These are phyloP conservation scores for Puccinia coronata DNA, from an alignment of 1,284 basidiomycete genomes.

Conservation along the genomic window DNA sequence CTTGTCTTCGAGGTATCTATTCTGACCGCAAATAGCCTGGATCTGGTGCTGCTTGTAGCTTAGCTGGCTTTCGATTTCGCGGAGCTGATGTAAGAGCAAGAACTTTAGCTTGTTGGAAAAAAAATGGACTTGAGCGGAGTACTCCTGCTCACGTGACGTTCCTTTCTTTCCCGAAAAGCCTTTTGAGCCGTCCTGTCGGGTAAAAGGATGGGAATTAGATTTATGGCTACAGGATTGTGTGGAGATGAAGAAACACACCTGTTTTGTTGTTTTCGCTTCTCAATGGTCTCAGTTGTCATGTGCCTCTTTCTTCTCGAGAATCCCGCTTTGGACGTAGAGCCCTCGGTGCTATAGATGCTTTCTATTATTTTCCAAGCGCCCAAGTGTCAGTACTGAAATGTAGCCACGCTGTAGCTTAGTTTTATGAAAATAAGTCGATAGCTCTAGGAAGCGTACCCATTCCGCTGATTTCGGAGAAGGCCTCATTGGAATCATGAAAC, in stretches of 20 bases:
- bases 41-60: constrained; percentile 37
- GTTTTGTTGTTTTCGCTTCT: constrained; percentile 38
- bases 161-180: constrained; percentile 35
- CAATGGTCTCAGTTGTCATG: constrained; percentile 35
- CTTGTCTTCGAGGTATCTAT: constrained; percentile 30
- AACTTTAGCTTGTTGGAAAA: neutral
- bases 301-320: constrained; percentile 29
- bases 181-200: constrained; percentile 30
- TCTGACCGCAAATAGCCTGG: constrained; percentile 25
- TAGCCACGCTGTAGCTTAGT: neutral
- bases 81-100: neutral
- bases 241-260: neutral
- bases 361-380: neutral
- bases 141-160: constrained; percentile 8
- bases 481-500: constrained; percentile 31
- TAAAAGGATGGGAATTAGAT: neutral
- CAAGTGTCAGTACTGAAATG: neutral
- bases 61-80: constrained; percentile 35
- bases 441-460: constrained; percentile 5
- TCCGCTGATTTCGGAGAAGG: constrained; percentile 35
- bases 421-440: neutral
- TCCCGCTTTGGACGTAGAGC: constrained; percentile 1
- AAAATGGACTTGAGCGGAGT: neutral
- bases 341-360: constrained; percentile 22
- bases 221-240: neutral